Conservation (phyloP, 2,329 filamentous ascomycete genomes). For the Fusarium kyushuense region DNA sequence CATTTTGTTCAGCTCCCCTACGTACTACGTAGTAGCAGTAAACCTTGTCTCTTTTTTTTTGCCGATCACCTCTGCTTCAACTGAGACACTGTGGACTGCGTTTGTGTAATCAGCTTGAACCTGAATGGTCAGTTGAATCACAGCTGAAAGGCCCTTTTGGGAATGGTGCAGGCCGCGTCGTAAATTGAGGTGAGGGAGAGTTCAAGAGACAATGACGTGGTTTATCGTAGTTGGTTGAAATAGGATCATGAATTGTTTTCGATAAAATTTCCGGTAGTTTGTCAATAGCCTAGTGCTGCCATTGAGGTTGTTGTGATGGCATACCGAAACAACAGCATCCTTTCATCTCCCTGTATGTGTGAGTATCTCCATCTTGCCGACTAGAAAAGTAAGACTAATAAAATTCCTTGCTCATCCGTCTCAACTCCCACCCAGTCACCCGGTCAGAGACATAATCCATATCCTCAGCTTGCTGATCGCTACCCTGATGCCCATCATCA, state of each 20-base stretch:
- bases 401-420: background rate
- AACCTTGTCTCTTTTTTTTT: slow-evolving; percentile 1
- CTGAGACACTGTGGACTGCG: slow-evolving; percentile 23
- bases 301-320: background rate
- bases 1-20: slow-evolving; percentile 10
- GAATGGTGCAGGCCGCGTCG: slow-evolving; percentile 14
- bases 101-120: slow-evolving; percentile 5
- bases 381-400: background rate
- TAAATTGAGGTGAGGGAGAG: background rate
- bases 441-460: slow-evolving; percentile 1
- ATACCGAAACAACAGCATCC: background rate
- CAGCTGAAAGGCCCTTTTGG: slow-evolving; percentile 39
- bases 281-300: background rate
- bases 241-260: background rate
- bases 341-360: background rate
- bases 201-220: slow-evolving; percentile 32
- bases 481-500: slow-evolving; percentile 15
- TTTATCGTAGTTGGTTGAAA: slow-evolving; percentile 7
- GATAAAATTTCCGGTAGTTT: background rate
- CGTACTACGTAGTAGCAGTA: no score
- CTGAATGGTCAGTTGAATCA: slow-evolving; percentile 11
- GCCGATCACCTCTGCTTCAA: slow-evolving; percentile 5
- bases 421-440: slow-evolving; percentile 17
- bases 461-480: slow-evolving; percentile 33
- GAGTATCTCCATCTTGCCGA: background rate